Conservation (phyloP, 306 rosid genomes). For the Begonia peltatifolia region DNA sequence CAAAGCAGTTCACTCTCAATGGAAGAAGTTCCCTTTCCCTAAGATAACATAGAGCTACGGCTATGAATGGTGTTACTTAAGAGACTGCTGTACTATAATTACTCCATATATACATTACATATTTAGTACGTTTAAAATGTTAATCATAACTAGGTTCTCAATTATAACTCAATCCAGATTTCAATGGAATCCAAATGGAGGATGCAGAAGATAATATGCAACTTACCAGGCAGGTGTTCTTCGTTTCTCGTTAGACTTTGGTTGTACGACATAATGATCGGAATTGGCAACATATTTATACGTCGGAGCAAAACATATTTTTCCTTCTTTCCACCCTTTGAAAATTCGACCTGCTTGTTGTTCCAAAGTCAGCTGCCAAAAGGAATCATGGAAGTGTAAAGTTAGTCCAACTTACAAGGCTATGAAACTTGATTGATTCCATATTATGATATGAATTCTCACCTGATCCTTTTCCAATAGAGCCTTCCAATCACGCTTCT, state of each 20-base stretch:
- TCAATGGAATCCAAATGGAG: too few species aligned
- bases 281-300: conserved; percentile 80
- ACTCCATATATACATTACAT: too few species aligned
- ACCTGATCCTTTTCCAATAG: conserved; percentile 88
- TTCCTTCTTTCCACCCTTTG: conserved; percentile 86
- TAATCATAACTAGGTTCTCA: too few species aligned
- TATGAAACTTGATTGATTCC: too few species aligned
- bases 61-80: too few species aligned
- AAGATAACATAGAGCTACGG: too few species aligned
- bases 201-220: not conserved
- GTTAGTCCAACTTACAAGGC: not conserved
- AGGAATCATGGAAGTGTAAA: not conserved
- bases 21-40: too few species aligned
- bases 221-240: conserved; percentile 92
- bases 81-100: too few species aligned
- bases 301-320: conserved; percentile 73
- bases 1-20: too few species aligned
- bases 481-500: conserved; percentile 62
- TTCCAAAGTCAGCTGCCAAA: conserved; percentile 56
- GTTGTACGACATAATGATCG: conserved; percentile 48
- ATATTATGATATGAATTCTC: conserved; percentile 1
- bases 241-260: conserved; percentile 53
- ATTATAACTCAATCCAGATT: too few species aligned
- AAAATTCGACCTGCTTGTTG: conserved; percentile 79
- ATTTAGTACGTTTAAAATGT: too few species aligned